phyloP scores from a whole-genome alignment of 345 rosid genomes.

The Syzygium oleosum region DNA sequence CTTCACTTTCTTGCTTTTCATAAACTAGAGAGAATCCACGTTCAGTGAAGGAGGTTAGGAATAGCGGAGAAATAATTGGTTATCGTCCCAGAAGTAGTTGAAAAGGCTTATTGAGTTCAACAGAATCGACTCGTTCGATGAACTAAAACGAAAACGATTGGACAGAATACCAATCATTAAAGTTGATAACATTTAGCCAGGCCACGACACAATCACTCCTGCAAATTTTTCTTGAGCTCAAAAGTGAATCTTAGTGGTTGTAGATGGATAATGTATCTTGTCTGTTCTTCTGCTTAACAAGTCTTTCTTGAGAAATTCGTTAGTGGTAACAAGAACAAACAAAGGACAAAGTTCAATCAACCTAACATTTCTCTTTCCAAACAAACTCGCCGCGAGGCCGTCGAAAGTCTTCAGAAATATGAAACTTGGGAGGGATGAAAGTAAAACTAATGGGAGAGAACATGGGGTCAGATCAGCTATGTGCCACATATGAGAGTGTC shows the following conservation, averaged over 20 bases:
- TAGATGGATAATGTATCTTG: not conserved
- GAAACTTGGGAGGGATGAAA: not conserved
- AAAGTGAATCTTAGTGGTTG: not conserved
- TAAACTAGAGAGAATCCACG: not conserved
- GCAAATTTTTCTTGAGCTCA: not conserved
- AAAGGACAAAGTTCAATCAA: not conserved
- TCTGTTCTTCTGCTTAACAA: not conserved
- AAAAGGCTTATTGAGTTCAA: not conserved
- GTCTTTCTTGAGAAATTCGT: not conserved
- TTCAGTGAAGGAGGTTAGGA: not conserved
- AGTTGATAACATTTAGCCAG: not conserved
- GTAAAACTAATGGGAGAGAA: not conserved
- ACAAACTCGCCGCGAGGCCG: not conserved
- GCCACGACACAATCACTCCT: not conserved
- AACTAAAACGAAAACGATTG: not conserved
- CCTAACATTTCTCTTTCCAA: not conserved
- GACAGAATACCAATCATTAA: not conserved
- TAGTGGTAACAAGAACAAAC: not conserved
- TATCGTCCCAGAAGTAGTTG: not conserved
- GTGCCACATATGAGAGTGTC: not conserved
- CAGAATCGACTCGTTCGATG: not conserved
- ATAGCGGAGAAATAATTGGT: not conserved
- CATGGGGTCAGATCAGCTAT: not conserved
- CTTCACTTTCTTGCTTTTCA: not conserved
- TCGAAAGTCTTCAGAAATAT: not conserved